Conservation (phyloP, 1,139 yeast genomes). For the Yamadazyma buinensis region DNA sequence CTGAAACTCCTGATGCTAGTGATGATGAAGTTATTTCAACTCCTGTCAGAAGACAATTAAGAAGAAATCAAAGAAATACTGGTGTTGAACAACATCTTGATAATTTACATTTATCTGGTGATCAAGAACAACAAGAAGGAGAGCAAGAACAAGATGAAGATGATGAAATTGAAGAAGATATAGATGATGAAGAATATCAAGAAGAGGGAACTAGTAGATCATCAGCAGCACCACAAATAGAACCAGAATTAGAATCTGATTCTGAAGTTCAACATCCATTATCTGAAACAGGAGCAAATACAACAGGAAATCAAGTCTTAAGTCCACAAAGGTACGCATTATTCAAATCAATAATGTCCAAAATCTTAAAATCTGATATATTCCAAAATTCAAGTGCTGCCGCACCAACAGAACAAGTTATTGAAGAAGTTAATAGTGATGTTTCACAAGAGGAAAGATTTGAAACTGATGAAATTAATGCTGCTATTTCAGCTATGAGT, state of each 20-base stretch:
- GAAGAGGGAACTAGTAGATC: constrained; percentile 17
- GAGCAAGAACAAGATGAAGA: constrained; percentile 1
- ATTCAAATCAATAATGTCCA: constrained; percentile 45
- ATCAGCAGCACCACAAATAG: too few species aligned
- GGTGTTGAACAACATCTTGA: constrained; percentile 25
- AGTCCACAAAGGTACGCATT: constrained; percentile 47
- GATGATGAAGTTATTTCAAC: constrained; percentile 19
- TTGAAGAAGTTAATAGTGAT: constrained; percentile 45
- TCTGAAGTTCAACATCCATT: constrained; percentile 20
- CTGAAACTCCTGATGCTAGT: constrained; percentile 22
- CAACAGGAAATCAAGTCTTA: constrained; percentile 22
- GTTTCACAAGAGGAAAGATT: constrained; percentile 63
- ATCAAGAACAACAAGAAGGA: constrained; percentile 17
- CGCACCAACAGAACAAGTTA: constrained; percentile 43
- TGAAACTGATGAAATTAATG: constrained; percentile 45
- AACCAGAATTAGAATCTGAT: constrained; percentile 17
- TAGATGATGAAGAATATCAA: constrained; percentile 24
- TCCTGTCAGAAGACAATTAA: neutral
- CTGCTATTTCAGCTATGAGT: constrained; percentile 52
- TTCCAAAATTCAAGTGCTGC: constrained; percentile 43
- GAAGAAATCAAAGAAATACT: neutral
- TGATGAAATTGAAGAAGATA: constrained; percentile 17
- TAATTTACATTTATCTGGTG: constrained; percentile 15
- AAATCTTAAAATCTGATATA: constrained; percentile 41
- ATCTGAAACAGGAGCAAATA: constrained; percentile 20